Conservation (phyloP, 805 yeast genomes). For the Hermanozyma aechmeae region DNA sequence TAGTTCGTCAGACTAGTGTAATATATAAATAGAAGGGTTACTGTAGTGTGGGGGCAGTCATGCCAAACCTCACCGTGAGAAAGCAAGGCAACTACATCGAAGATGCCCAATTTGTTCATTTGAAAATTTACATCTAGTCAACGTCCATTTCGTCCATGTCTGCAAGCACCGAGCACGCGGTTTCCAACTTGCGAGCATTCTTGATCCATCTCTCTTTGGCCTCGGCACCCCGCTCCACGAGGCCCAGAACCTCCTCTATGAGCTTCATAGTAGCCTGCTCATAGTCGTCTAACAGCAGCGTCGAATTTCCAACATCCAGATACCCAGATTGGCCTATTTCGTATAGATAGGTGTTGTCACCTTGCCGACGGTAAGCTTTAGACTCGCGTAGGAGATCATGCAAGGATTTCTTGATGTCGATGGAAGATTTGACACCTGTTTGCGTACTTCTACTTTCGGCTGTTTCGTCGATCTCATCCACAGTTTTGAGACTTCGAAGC, state of each 20-base stretch:
- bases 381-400: conserved; percentile 14
- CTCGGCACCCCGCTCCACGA: conserved; percentile 20
- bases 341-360: conserved; percentile 14
- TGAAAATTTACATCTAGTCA: too few relatives aligned
- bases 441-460: background rate
- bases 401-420: conserved; percentile 10
- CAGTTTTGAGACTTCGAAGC: conserved; percentile 8
- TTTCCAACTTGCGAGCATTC: conserved; percentile 24
- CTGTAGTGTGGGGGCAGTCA: too few relatives aligned
- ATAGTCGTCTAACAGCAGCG: conserved; percentile 19
- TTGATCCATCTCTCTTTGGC: conserved; percentile 26
- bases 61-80: too few relatives aligned
- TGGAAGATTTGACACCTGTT: conserved; percentile 3
- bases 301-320: conserved; percentile 9
- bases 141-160: conserved; percentile 6
- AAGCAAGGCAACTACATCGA: too few relatives aligned
- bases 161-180: conserved; percentile 7
- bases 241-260: conserved; percentile 15
- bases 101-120: too few relatives aligned
- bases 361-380: conserved; percentile 12
- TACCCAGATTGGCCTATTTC: conserved; percentile 14
- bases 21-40: too few relatives aligned
- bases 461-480: conserved; percentile 6
- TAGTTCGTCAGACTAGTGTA: conserved; percentile 31
- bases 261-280: conserved; percentile 19